Evolutionary conservation across 1,284 basidiomycete species (phyloP), one percentile per base, ranked within the genome.

Genomic region (Hypsizygus ulmarius): DNA sequence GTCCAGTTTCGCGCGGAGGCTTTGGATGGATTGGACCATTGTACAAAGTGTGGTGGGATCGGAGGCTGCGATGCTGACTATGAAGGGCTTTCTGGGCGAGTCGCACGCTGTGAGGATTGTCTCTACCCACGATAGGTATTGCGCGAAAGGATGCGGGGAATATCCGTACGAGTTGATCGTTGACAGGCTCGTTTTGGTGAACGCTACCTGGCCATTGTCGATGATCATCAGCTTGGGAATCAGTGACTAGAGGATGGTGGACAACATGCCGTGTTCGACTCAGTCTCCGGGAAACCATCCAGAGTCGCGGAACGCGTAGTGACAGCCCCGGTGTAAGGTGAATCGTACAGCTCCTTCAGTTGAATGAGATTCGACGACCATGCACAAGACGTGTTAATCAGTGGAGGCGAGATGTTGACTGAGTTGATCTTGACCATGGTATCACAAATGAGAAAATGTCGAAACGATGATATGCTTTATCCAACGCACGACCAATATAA

Each of bases 121-220:
- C 41, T 77, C 71, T 32, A 87, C 69, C 82, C 84, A 88, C 42
- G 63, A 64, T 33, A 90, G 60, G 64, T 91, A 92, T 19, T 63
- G 59, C 9, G 70, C 60, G 25, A 92, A 71, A 3, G 85, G 79
- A 58, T 84, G 72, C 0, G 89, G 90, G 7, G 86, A 90, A 66
- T 90, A 92, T 18, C 87, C 88, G 61, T 87, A 91, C 1, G 84
- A 85, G 61, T 92, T 91, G 49, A 90, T 59, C 8, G 87, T 81
- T 12, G 84, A 75, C 16, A 72, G 58, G 2, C 70, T 62, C 12
- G 69, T 67, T 15, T 64, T 66, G 21, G 75, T 56, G 55, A 87
- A 85, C 11, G 75, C 78, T 32, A 85, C 83, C 84, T 88, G 25
- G 34, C 37, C 35, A 42, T 48, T 25, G 36, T 43, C 53, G n/a